These are phyloP conservation scores for Plasmodium gonderi DNA, from an alignment of 169 alveolate genomes.

Conservation along the genomic window DNA sequence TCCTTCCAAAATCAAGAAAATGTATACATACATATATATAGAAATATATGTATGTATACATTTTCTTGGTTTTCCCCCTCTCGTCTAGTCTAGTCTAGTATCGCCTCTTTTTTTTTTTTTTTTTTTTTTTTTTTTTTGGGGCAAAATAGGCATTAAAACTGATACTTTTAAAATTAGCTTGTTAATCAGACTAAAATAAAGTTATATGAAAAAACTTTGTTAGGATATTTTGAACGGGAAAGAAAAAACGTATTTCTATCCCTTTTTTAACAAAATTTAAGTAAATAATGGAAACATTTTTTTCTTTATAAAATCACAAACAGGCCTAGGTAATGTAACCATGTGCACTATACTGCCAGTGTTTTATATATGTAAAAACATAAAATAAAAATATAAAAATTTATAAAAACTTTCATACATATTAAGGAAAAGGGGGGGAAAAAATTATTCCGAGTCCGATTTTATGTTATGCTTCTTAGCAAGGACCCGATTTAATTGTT, in stretches of 20 bases:
- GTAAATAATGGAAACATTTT: too few relatives aligned
- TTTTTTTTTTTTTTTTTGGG: not conserved
- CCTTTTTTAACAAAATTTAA: not conserved
- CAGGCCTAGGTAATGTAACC: not conserved
- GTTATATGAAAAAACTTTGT: not conserved
- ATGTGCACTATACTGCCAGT: not conserved
- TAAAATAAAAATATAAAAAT: not conserved
- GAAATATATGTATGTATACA: too few relatives aligned
- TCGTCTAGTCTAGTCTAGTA: too few relatives aligned
- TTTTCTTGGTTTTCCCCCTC: too few relatives aligned
- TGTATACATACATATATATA: too few relatives aligned
- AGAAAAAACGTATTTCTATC: too few relatives aligned
- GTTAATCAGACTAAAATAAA: not conserved
- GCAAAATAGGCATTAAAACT: not conserved
- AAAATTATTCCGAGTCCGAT: conserved; percentile 46
- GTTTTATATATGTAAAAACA: not conserved
- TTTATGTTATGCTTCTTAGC: conserved; percentile 18
- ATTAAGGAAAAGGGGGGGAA: not conserved
- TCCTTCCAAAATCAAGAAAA: too few relatives aligned
- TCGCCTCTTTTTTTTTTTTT: not conserved
- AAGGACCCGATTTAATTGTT: conserved; percentile 18
- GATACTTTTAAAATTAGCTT: not conserved
- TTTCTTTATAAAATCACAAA: too few relatives aligned
- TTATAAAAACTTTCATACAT: not conserved
- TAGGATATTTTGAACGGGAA: not conserved